Percentiles rank a stretch among this genome's conserved stretches.
These are phyloP conservation scores for Aspergillus sp. DNA, from an alignment of 2,329 filamentous ascomycete species.

Conservation along the genomic window DNA sequence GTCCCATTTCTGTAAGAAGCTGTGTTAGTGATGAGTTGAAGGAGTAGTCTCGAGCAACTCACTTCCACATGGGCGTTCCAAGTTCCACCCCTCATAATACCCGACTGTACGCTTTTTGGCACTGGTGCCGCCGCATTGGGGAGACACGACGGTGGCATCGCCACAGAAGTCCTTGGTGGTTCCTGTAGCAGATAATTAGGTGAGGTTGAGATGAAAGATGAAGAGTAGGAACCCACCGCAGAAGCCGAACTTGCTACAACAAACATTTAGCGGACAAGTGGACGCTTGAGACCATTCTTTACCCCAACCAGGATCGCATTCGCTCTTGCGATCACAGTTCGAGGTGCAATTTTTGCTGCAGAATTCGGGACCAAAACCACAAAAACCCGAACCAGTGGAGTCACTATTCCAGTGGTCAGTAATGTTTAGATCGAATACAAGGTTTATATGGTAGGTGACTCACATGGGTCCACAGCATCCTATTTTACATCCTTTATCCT, in stretches of 20 bases:
- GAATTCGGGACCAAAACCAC: conserved; percentile 20
- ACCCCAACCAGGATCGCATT: conserved; percentile 30
- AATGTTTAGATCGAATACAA: neutral
- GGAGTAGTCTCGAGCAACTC: neutral
- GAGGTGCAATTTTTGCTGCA: conserved; percentile 19
- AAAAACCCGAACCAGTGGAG: conserved; percentile 11
- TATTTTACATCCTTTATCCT: conserved; percentile 7
- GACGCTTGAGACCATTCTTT: conserved; percentile 11
- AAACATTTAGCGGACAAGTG: conserved; percentile 1
- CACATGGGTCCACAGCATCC: conserved; percentile 13
- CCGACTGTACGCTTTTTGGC: conserved; percentile 28
- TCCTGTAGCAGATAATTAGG: neutral
- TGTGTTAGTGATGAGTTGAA: neutral
- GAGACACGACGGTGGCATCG: conserved; percentile 11
- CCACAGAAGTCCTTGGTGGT: conserved; percentile 14
- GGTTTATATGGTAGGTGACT: neutral
- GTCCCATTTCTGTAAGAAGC: conserved; percentile 12
- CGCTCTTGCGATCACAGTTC: conserved; percentile 23
- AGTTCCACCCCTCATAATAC: conserved; percentile 42
- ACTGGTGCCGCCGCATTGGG: conserved; percentile 12
- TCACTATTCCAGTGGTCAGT: conserved; percentile 7
- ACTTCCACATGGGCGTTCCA: conserved; percentile 24
- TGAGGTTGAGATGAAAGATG: neutral
- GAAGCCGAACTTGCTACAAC: conserved; percentile 9
- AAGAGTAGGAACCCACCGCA: conserved; percentile 2